phyloP scores from a whole-genome alignment of 1,284 basidiomycete species.

The Cryptococcus maquisensis region DNA sequence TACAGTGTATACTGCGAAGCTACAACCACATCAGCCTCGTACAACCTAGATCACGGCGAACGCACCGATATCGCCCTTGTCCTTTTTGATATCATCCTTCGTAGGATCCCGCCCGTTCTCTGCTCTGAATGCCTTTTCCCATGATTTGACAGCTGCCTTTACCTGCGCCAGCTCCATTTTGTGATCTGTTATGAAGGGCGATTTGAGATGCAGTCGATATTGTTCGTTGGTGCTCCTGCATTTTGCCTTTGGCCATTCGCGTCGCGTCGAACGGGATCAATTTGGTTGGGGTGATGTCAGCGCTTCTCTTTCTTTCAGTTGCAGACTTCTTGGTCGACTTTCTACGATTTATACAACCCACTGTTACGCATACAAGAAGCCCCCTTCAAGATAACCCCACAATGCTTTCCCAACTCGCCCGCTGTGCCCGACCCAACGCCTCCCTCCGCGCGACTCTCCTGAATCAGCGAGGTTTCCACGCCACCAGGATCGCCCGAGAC shows the following conservation, averaged over 20 bases:
- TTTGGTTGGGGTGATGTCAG: too few species aligned
- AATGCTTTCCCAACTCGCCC: conserved; percentile 3
- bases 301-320: too few species aligned
- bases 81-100: conserved; percentile 70
- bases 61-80: conserved; percentile 63
- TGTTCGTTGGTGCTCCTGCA: neutral
- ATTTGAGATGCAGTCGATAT: too few species aligned
- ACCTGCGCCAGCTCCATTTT: conserved; percentile 51
- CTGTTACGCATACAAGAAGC: too few species aligned
- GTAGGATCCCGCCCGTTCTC: conserved; percentile 62
- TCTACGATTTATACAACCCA: too few species aligned
- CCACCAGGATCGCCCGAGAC: conserved; percentile 23
- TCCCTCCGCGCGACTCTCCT: conserved; percentile 5
- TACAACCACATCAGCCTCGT: conserved; percentile 49
- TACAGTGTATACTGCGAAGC: conserved; percentile 77
- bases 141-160: conserved; percentile 71
- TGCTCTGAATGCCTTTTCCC: conserved; percentile 71
- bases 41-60: conserved; percentile 55
- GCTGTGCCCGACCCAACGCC: conserved; percentile 3
- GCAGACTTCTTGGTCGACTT: too few species aligned
- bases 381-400: too few species aligned
- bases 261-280: too few species aligned
- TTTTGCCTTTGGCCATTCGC: neutral
- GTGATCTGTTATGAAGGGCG: neutral
- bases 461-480: conserved; percentile 17